Percentiles rank a stretch among this genome's conserved stretches.
Conservation (phyloP, 495 filamentous ascomycete genomes). For the Penicillium longicatenatum region DNA sequence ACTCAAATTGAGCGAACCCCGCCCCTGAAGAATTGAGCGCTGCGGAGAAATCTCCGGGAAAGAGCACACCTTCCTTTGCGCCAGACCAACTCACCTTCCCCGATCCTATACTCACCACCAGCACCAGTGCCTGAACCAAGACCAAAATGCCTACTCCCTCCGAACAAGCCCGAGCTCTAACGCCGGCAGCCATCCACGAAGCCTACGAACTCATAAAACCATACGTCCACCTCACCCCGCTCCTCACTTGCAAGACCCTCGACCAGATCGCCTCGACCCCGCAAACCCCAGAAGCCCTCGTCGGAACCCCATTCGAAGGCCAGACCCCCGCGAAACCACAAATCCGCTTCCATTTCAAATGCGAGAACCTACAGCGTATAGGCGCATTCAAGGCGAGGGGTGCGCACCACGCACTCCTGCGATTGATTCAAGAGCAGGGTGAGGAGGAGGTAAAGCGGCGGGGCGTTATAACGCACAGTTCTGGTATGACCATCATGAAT, state of each 20-base stretch:
- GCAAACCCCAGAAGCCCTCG: slow-evolving; percentile 52
- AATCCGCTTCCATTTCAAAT: slow-evolving; percentile 89
- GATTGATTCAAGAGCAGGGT: slow-evolving; percentile 66
- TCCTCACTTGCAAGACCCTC: slow-evolving; percentile 76
- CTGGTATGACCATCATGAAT: slow-evolving; percentile 69
- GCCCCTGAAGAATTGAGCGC: background rate
- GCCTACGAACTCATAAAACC: slow-evolving; percentile 73
- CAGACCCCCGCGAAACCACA: slow-evolving; percentile 60
- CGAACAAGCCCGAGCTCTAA: slow-evolving; percentile 59
- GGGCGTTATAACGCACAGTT: slow-evolving; percentile 91
- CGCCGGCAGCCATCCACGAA: slow-evolving; percentile 63
- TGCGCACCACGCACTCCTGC: slow-evolving; percentile 82
- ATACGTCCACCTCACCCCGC: slow-evolving; percentile 80
- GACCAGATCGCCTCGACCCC: slow-evolving; percentile 73
- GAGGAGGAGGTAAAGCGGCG: slow-evolving; percentile 54
- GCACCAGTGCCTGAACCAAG: background rate
- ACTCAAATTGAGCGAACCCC: background rate
- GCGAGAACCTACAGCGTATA: slow-evolving; percentile 88
- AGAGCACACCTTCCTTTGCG: background rate
- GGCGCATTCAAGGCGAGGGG: slow-evolving; percentile 94
- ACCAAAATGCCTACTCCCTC: slow-evolving; percentile 26
- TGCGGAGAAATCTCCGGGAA: slow-evolving; percentile 17
- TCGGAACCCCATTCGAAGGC: slow-evolving; percentile 60
- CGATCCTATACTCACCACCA: background rate
- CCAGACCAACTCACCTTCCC: background rate